Evolutionary conservation across 768 basidiomycete species (phyloP).

Genomic region (Tricholoma bakamatsutake): DNA sequence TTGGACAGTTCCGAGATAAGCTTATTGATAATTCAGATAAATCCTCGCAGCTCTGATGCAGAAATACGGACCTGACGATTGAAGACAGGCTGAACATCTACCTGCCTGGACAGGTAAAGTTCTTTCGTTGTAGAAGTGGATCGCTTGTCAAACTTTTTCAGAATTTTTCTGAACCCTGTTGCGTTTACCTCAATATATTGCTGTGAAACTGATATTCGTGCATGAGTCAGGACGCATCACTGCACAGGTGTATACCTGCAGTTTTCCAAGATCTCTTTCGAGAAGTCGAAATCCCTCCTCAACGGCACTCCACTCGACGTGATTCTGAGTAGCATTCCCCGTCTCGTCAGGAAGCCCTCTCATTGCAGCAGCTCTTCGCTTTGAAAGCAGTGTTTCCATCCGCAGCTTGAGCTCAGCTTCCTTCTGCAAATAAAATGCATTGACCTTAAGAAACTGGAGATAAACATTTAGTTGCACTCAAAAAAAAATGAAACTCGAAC

Average conservation of each 20-base stretch:
- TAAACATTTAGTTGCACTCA: background rate
- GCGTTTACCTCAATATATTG: conserved; percentile 98
- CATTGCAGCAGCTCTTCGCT: conserved; percentile 79
- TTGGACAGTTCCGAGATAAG: conserved; percentile 95
- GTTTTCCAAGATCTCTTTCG: conserved; percentile 89
- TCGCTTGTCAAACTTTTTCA: conserved; percentile 98
- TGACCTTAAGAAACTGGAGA: conserved; percentile 58
- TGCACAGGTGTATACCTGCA: conserved; percentile 58
- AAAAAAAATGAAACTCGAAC: conserved; percentile 33
- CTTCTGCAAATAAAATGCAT: conserved; percentile 95
- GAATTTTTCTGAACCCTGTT: conserved; percentile 92
- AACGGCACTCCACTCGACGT: conserved; percentile 93
- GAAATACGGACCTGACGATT: conserved; percentile 75
- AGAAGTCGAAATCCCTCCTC: conserved; percentile 94
- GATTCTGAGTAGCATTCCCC: conserved; percentile 54
- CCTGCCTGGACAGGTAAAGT: conserved; percentile 90
- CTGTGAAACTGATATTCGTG: conserved; percentile 34
- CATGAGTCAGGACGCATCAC: conserved; percentile 13
- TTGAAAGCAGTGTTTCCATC: conserved; percentile 89
- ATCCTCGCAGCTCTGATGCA: conserved; percentile 1
- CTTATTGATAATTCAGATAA: conserved; percentile 30
- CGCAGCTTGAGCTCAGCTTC: conserved; percentile 91
- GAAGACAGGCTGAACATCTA: conserved; percentile 98
- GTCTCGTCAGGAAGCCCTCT: conserved; percentile 62
- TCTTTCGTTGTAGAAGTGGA: conserved; percentile 96